Percentiles rank a stretch among this genome's conserved stretches.
Conservation (phyloP, 331 rosid genomes). For the Quercus phellos region DNA sequence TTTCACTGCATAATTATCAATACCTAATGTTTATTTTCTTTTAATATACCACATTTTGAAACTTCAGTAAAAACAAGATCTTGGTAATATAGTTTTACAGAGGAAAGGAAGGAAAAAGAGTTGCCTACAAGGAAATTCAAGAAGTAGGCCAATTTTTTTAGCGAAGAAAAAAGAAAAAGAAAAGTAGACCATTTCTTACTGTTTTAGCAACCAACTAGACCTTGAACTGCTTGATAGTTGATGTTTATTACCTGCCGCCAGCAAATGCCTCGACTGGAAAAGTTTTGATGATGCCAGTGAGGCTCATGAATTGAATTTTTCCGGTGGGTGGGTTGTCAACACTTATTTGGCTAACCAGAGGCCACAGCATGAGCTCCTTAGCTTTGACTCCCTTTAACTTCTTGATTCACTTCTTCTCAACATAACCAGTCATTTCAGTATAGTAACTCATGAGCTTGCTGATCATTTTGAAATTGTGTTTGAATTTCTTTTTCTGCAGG, state of each 20-base stretch:
- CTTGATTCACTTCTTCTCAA: constrained; percentile 58
- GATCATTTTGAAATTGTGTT: constrained; percentile 68
- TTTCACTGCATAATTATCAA: no score
- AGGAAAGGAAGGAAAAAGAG: background rate
- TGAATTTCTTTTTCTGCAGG: constrained; percentile 69
- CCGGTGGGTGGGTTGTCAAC: constrained; percentile 46
- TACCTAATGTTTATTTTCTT: background rate
- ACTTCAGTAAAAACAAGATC: background rate
- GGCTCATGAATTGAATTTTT: constrained; percentile 82
- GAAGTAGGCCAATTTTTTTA: no score
- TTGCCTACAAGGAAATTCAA: background rate
- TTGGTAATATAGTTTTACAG: background rate
- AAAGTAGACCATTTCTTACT: no score
- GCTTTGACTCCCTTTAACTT: constrained; percentile 90
- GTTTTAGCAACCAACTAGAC: no score
- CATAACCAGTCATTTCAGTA: constrained; percentile 48
- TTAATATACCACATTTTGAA: background rate
- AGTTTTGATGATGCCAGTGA: constrained; percentile 86
- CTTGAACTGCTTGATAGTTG: no score
- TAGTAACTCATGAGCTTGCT: constrained; percentile 73
- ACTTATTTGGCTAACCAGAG: constrained; percentile 72
- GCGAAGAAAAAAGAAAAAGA: no score
- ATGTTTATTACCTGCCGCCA: constrained; percentile 39
- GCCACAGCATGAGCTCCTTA: constrained; percentile 91
- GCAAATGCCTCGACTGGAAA: constrained; percentile 87